Percentiles rank a stretch among this genome's conserved stretches.
Evolutionary conservation across 345 rosid genomes (phyloP).

Genomic region (Euphorbia tirucalli): DNA sequence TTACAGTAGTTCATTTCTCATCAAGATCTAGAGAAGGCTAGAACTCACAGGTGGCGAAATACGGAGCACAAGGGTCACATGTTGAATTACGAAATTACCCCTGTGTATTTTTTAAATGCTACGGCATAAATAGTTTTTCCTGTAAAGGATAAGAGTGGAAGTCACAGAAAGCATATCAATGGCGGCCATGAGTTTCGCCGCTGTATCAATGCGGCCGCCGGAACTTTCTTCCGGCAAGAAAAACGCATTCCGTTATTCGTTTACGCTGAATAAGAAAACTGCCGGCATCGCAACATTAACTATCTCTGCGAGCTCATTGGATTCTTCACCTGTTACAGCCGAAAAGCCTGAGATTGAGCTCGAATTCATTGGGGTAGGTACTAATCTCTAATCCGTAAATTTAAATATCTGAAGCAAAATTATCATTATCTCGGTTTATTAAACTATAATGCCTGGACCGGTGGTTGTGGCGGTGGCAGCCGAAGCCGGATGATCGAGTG

Average conservation of each 20-base stretch:
- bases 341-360: slow-evolving; percentile 70
- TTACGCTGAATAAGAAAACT: slow-evolving; percentile 15
- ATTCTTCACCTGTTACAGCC: slow-evolving; percentile 26
- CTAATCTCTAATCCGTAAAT: background rate
- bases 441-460: background rate
- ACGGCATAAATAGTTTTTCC: no score
- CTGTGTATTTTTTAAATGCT: background rate
- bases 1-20: background rate
- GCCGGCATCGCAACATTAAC: slow-evolving; percentile 15
- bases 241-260: slow-evolving; percentile 9
- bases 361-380: slow-evolving; percentile 62
- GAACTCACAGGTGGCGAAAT: slow-evolving; percentile 15
- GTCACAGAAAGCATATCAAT: slow-evolving; percentile 15
- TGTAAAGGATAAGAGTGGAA: background rate
- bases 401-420: background rate
- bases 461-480: slow-evolving; percentile 37
- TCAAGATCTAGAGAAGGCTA: background rate
- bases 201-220: slow-evolving; percentile 15
- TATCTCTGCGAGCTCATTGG: slow-evolving; percentile 29
- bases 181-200: slow-evolving; percentile 42
- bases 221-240: slow-evolving; percentile 17
- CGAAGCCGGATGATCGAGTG: slow-evolving; percentile 61
- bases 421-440: background rate
- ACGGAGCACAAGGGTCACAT: background rate
- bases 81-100: slow-evolving; percentile 13